Evolutionary conservation across 2,329 filamentous ascomycete genomes (phyloP).

Genomic region (Monosporascus sp.): DNA sequence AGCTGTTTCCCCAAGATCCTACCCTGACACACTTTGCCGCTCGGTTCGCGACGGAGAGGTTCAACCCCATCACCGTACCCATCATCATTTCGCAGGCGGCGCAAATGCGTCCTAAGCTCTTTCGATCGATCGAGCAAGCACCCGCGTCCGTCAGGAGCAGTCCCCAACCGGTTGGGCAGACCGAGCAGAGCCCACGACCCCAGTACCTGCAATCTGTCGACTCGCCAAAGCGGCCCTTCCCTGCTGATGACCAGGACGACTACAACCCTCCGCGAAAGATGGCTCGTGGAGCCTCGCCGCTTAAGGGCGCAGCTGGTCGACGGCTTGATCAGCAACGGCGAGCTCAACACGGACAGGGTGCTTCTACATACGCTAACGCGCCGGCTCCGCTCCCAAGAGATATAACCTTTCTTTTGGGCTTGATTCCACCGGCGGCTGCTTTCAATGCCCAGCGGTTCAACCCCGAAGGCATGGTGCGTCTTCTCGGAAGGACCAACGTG

Average conservation of each 20-base stretch:
- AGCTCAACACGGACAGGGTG: conserved; percentile 44
- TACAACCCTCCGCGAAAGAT: conserved; percentile 77
- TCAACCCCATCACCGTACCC: conserved; percentile 76
- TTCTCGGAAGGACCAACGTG: conserved; percentile 65
- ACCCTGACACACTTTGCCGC: conserved; percentile 69
- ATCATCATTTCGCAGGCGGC: conserved; percentile 76
- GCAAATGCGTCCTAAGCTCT: conserved; percentile 66
- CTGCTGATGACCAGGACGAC: conserved; percentile 67
- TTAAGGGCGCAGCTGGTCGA: conserved; percentile 85
- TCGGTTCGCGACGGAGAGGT: conserved; percentile 67
- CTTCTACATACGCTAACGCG: conserved; percentile 26
- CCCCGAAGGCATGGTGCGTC: conserved; percentile 63
- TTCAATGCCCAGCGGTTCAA: conserved; percentile 70
- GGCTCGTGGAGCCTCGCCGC: conserved; percentile 80
- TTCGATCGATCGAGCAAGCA: conserved; percentile 50
- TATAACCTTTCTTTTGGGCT: conserved; percentile 60
- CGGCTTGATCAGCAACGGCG: conserved; percentile 74
- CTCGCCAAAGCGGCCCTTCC: conserved; percentile 59
- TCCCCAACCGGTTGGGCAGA: conserved; percentile 30
- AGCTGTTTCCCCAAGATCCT: conserved; percentile 87
- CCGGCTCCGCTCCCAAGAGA: conserved; percentile 69
- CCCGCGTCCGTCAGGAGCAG: conserved; percentile 38
- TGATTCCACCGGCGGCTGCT: conserved; percentile 66
- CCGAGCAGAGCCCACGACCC: conserved; percentile 39
- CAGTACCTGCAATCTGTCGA: conserved; percentile 44